A percentile compares a stretch with the other conserved stretches of the same genome.
These are phyloP conservation scores for Cenchrus purpureus DNA, from an alignment of 176 grass and related monocot genomes.

Conservation along the genomic window DNA sequence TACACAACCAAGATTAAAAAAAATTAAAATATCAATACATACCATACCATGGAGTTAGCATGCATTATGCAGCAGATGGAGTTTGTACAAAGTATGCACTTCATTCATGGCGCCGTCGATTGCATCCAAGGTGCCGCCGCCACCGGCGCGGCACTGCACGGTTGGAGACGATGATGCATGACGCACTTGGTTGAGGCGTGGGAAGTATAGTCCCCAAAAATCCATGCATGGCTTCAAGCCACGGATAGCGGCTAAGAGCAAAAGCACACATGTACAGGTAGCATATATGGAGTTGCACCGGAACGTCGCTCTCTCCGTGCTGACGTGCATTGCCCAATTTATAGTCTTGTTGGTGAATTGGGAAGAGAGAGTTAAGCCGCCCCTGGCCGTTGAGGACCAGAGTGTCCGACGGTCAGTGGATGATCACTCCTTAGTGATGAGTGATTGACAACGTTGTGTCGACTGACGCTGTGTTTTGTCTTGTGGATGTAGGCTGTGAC, in stretches of 20 bases:
- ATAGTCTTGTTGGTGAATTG: background rate
- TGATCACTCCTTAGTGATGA: no score
- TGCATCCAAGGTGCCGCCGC: conserved; percentile 1
- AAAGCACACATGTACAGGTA: background rate
- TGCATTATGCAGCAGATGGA: background rate
- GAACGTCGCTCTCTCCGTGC: background rate
- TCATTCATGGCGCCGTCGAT: background rate
- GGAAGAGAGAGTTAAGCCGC: background rate
- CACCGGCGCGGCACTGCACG: background rate
- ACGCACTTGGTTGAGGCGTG: conserved; percentile 2
- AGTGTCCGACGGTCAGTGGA: no score
- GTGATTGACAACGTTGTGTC: no score
- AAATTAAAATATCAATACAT: background rate
- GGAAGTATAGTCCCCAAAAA: background rate
- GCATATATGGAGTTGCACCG: background rate
- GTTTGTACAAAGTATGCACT: background rate
- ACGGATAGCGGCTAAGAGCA: conserved; percentile 6
- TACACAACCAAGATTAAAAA: background rate
- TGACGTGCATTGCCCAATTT: background rate
- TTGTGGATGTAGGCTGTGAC: no score
- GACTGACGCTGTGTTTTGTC: no score
- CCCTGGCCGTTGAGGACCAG: background rate
- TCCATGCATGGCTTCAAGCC: background rate
- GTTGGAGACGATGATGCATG: background rate
- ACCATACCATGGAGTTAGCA: background rate